Conservation (phyloP, 1,284 basidiomycete species). For the Naganishia sp. region DNA sequence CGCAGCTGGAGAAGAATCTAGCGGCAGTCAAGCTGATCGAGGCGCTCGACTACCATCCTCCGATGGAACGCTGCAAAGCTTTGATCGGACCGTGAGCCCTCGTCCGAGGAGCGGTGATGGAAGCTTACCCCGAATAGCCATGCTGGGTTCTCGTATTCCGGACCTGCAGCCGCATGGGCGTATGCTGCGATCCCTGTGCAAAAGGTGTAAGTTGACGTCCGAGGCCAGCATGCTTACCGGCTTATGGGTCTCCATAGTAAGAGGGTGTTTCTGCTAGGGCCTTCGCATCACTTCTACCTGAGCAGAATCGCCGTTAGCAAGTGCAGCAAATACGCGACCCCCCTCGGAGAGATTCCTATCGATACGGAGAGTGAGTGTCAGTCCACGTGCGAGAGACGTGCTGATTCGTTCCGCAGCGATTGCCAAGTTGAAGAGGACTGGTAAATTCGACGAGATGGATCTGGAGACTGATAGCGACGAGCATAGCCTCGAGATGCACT, state of each 20-base stretch:
- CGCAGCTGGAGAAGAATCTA: constrained; percentile 69
- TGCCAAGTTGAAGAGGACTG: constrained; percentile 65
- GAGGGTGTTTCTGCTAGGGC: constrained; percentile 90
- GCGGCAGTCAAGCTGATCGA: constrained; percentile 60
- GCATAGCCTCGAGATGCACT: constrained; percentile 97
- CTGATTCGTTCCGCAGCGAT: constrained; percentile 61
- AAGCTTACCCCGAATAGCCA: constrained; percentile 62
- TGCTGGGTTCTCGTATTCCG: constrained; percentile 94
- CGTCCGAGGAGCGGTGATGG: neutral
- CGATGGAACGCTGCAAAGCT: constrained; percentile 77
- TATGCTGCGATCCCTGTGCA: constrained; percentile 83
- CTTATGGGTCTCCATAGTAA: constrained; percentile 60
- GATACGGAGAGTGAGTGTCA: constrained; percentile 69
- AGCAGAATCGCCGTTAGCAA: constrained; percentile 80
- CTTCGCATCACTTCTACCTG: constrained; percentile 90
- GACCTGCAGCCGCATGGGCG: constrained; percentile 91
- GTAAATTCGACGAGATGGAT: constrained; percentile 71
- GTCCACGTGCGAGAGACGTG: too few relatives aligned
- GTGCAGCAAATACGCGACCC: constrained; percentile 78
- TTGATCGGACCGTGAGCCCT: constrained; percentile 87
- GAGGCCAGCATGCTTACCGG: neutral
- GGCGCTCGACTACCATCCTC: constrained; percentile 61
- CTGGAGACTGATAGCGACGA: constrained; percentile 81
- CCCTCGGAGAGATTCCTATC: constrained; percentile 77
- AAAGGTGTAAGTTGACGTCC: constrained; percentile 64